Conservation (phyloP, 441 rosid genomes). For the Adansonia madagascariensis region DNA sequence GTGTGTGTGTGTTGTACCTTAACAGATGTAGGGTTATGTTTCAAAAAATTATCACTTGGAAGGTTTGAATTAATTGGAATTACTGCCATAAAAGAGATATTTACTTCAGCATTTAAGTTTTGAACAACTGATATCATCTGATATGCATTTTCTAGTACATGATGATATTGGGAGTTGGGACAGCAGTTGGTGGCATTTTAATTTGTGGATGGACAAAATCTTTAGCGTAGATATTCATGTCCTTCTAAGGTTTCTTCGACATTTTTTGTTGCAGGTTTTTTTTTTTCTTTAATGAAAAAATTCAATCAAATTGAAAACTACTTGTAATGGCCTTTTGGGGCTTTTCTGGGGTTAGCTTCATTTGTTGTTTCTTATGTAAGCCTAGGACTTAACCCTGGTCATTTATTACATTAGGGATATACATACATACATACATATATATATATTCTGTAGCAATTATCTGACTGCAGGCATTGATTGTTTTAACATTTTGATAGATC, state of each 20-base stretch:
- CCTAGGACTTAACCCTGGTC: background rate
- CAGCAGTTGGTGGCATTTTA: constrained; percentile 4
- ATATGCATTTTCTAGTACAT: background rate
- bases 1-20: background rate
- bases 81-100: background rate
- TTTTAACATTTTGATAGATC: background rate
- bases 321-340: background rate
- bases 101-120: constrained; percentile 19
- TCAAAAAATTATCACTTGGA: background rate
- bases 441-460: background rate
- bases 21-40: background rate
- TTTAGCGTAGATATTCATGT: constrained; percentile 1
- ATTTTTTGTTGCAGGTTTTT: background rate
- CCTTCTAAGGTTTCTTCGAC: background rate
- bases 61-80: constrained; percentile 1
- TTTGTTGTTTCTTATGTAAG: background rate
- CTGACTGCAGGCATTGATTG: background rate
- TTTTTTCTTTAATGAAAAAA: background rate
- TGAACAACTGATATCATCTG: constrained; percentile 12
- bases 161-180: background rate
- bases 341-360: background rate
- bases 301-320: background rate
- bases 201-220: constrained; percentile 10
- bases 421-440: background rate
- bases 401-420: background rate